Evolutionary conservation across 2,329 filamentous ascomycete genomes (phyloP).

Genomic region (Dothiorella sarmentorum): DNA sequence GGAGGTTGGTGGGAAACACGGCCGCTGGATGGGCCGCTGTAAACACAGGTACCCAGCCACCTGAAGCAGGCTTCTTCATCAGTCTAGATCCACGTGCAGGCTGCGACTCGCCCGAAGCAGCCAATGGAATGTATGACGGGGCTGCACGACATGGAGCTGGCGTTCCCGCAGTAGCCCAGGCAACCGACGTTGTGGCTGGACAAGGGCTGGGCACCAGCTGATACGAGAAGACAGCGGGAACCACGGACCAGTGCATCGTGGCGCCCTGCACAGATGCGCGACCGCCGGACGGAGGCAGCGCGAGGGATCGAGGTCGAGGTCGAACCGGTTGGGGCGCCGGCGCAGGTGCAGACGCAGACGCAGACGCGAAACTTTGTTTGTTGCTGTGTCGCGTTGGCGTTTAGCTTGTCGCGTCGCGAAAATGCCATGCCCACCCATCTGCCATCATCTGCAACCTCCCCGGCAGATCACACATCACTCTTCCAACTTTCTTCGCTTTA

Average conservation of each 20-base stretch:
- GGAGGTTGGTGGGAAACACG: constrained; percentile 2
- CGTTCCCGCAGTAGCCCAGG: constrained; percentile 14
- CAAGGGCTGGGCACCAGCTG: not conserved
- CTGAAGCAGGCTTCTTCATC: not conserved
- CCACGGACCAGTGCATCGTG: not conserved
- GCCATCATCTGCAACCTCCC: too few relatives aligned
- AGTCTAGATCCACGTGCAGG: constrained; percentile 12
- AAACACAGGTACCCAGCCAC: constrained; percentile 16
- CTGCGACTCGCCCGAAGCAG: not conserved
- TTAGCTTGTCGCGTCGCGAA: not conserved
- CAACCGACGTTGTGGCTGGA: constrained; percentile 11
- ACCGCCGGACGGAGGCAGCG: not conserved
- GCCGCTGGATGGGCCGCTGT: constrained; percentile 12
- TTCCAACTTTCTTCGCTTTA: too few relatives aligned
- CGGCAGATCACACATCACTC: too few relatives aligned
- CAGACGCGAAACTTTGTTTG: too few relatives aligned
- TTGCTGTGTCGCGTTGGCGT: too few relatives aligned
- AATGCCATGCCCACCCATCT: too few relatives aligned
- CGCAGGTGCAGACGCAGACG: not conserved
- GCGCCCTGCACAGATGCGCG: not conserved
- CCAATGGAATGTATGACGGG: constrained; percentile 11
- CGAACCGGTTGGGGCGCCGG: not conserved
- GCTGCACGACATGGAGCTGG: constrained; percentile 15
- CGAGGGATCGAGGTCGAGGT: not conserved
- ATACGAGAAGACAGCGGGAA: not conserved